Evolutionary conservation across 2,329 filamentous ascomycete genomes (phyloP).

Genomic region (Fusarium albosuccineum): DNA sequence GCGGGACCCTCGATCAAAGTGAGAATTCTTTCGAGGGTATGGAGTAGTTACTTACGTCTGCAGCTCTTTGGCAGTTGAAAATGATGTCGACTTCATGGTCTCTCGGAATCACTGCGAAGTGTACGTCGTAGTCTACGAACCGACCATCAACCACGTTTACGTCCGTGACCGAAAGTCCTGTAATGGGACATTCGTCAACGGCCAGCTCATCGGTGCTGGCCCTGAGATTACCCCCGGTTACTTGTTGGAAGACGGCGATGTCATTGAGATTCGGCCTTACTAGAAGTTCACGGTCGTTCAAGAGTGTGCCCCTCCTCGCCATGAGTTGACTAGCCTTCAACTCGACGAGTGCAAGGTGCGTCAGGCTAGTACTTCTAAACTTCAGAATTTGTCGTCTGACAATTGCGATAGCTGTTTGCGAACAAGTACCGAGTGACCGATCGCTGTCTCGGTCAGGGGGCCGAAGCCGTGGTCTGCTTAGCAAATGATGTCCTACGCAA

Average conservation of each 20-base stretch:
- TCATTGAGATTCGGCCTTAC: constrained; percentile 57
- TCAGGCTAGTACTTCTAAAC: not conserved
- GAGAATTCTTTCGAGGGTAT: constrained; percentile 6
- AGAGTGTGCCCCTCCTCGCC: constrained; percentile 37
- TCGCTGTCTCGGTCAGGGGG: constrained; percentile 54
- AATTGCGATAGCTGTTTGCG: constrained; percentile 48
- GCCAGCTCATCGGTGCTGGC: constrained; percentile 56
- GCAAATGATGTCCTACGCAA: constrained; percentile 62
- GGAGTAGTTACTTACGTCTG: constrained; percentile 7
- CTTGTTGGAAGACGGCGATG: constrained; percentile 65
- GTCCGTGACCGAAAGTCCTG: constrained; percentile 68
- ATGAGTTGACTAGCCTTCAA: constrained; percentile 49
- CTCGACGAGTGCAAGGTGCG: constrained; percentile 50
- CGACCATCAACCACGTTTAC: constrained; percentile 60
- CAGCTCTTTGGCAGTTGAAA: constrained; percentile 56
- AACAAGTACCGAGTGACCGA: constrained; percentile 51
- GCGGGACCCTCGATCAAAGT: constrained; percentile 53
- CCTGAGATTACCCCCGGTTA: constrained; percentile 56
- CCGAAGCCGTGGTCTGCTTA: constrained; percentile 54
- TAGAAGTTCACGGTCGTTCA: constrained; percentile 55
- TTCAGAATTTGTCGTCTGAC: not conserved
- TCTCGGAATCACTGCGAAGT: constrained; percentile 69
- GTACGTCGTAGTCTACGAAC: constrained; percentile 66
- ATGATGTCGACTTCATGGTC: constrained; percentile 54
- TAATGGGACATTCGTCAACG: constrained; percentile 68